A percentile compares a stretch with the other conserved stretches of the same genome.
phyloP scores from a whole-genome alignment of 768 basidiomycete genomes.

The Russula compacta region DNA sequence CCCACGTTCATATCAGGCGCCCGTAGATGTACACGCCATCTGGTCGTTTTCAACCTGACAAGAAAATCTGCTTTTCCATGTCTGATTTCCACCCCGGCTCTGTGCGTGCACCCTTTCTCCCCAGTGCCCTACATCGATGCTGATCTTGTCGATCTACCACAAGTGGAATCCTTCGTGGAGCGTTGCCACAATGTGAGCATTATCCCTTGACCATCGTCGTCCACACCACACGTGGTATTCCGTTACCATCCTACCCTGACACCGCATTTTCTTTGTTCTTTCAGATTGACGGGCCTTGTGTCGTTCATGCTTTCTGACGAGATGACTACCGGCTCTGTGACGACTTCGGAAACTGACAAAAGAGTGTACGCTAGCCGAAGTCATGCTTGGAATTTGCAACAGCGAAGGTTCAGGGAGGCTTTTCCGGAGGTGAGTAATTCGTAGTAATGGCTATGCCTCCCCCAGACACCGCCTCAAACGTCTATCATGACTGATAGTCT shows the following conservation, averaged over 20 bases:
- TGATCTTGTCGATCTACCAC: neutral
- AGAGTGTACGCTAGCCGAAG: constrained; percentile 64
- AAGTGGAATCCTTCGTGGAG: constrained; percentile 97
- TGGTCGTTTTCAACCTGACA: constrained; percentile 83
- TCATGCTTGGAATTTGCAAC: constrained; percentile 78
- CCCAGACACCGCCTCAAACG: neutral
- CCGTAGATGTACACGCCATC: constrained; percentile 83
- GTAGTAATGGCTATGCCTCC: neutral
- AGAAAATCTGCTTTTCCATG: constrained; percentile 98
- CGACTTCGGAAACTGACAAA: constrained; percentile 72
- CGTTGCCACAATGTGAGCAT: constrained; percentile 81
- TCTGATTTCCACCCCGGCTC: constrained; percentile 89
- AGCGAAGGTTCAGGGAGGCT: constrained; percentile 75
- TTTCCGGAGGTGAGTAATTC: constrained; percentile 71
- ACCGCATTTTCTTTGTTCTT: constrained; percentile 2
- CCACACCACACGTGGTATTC: neutral
- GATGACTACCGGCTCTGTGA: constrained; percentile 92
- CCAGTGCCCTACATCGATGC: neutral
- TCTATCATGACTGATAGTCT: constrained; percentile 2
- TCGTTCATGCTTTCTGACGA: constrained; percentile 95
- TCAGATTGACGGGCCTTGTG: constrained; percentile 82
- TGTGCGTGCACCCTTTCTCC: constrained; percentile 36
- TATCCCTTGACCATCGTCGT: constrained; percentile 6
- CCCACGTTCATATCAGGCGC: constrained; percentile 7
- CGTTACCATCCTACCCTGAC: constrained; percentile 10